A percentile compares a stretch with the other conserved stretches of the same genome.
These are phyloP conservation scores for Claviceps arundinis DNA, from an alignment of 2,329 filamentous ascomycete species.

Conservation along the genomic window DNA sequence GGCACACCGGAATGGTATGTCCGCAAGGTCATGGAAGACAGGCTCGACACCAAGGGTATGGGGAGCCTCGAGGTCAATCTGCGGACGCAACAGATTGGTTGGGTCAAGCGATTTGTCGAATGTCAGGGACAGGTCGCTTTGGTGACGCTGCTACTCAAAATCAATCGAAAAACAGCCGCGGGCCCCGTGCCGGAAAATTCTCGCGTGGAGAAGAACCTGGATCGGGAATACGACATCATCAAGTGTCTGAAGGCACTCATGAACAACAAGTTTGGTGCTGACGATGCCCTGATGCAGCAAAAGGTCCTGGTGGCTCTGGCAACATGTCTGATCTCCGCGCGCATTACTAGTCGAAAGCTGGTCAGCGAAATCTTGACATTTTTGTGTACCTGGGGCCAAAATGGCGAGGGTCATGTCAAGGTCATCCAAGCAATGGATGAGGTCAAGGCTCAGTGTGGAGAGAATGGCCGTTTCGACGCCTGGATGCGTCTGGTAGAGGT, in stretches of 20 bases:
- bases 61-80: constrained; percentile 89
- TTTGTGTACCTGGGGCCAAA: constrained; percentile 81
- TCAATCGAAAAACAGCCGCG: constrained; percentile 73
- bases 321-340: constrained; percentile 74
- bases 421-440: constrained; percentile 88
- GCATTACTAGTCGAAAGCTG: constrained; percentile 82
- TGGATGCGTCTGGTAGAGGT: constrained; percentile 99
- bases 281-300: constrained; percentile 83
- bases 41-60: constrained; percentile 79
- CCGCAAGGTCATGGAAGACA: constrained; percentile 90
- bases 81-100: constrained; percentile 90
- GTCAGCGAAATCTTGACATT: constrained; percentile 96
- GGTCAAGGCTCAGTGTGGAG: constrained; percentile 75
- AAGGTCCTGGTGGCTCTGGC: constrained; percentile 81
- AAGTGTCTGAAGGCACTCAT: constrained; percentile 95
- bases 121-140: constrained; percentile 93
- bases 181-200: constrained; percentile 51
- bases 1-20: constrained; percentile 98
- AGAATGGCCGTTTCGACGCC: constrained; percentile 91
- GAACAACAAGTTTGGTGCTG: constrained; percentile 98
- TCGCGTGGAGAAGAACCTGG: constrained; percentile 62
- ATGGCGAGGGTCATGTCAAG: constrained; percentile 76
- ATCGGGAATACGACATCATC: constrained; percentile 91
- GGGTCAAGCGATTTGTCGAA: constrained; percentile 94
- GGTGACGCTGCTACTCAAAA: constrained; percentile 84